These are phyloP conservation scores for Alternaria panax DNA, from an alignment of 2,329 filamentous ascomycete species.

Conservation along the genomic window DNA sequence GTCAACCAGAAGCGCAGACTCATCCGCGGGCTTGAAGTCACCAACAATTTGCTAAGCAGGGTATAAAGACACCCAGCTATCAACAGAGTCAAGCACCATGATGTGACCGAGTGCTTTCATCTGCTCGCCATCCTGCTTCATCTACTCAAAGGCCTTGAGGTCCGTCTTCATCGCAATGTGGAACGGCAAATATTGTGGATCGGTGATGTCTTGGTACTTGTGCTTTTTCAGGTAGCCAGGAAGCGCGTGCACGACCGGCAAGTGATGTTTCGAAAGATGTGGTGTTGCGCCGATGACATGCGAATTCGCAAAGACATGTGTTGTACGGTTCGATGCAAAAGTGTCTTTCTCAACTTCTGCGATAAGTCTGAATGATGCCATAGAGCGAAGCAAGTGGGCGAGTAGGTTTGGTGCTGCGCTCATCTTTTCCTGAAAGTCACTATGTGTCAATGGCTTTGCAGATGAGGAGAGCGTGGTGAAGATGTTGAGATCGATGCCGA, in stretches of 20 bases:
- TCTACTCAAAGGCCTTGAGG: slow-evolving; percentile 39
- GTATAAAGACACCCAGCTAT: slow-evolving; percentile 33
- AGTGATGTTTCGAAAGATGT: slow-evolving; percentile 33
- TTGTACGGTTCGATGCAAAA: slow-evolving; percentile 41
- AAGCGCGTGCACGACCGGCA: slow-evolving; percentile 31
- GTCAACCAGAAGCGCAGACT: slow-evolving; percentile 39
- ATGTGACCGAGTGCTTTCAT: slow-evolving; percentile 38
- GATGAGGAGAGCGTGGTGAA: neutral
- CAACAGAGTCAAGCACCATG: slow-evolving; percentile 35
- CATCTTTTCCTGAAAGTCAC: slow-evolving; percentile 29
- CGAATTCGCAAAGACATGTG: slow-evolving; percentile 35
- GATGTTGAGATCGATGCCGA: neutral
- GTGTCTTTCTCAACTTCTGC: slow-evolving; percentile 36
- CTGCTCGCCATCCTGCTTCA: slow-evolving; percentile 31
- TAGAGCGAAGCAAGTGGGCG: slow-evolving; percentile 44
- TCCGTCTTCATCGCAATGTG: slow-evolving; percentile 36
- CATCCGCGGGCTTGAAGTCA: slow-evolving; percentile 16
- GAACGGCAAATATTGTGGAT: slow-evolving; percentile 37
- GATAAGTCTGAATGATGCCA: slow-evolving; percentile 39
- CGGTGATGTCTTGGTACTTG: slow-evolving; percentile 33
- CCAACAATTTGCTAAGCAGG: slow-evolving; percentile 24
- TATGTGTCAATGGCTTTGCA: slow-evolving; percentile 15
- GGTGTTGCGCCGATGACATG: slow-evolving; percentile 36
- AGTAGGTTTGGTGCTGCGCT: slow-evolving; percentile 37
- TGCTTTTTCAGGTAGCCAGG: slow-evolving; percentile 43